Conservation (phyloP, 805 yeast genomes). For the Yueomyces sp. region DNA sequence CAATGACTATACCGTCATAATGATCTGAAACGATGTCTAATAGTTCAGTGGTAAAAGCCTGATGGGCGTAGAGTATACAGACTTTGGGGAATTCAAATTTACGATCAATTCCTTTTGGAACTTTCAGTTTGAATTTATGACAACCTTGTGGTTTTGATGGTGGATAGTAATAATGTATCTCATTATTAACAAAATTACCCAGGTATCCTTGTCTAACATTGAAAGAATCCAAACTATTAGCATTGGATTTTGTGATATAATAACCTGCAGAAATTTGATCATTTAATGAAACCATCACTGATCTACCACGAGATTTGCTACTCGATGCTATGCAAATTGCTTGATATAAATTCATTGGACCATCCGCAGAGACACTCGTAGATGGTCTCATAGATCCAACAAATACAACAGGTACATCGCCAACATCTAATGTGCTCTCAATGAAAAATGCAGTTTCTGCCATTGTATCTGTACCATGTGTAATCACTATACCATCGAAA, state of each 20-base stretch:
- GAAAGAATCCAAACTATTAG: slow-evolving; percentile 58
- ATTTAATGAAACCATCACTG: slow-evolving; percentile 50
- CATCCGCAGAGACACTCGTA: slow-evolving; percentile 57
- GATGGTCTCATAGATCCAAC: slow-evolving; percentile 71
- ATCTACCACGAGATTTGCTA: slow-evolving; percentile 38
- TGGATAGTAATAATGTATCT: slow-evolving; percentile 52
- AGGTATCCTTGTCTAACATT: slow-evolving; percentile 59
- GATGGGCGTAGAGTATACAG: slow-evolving; percentile 47
- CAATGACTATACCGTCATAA: slow-evolving; percentile 45
- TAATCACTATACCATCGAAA: slow-evolving; percentile 48
- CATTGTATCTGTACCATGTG: slow-evolving; percentile 62
- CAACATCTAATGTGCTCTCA: slow-evolving; percentile 32
- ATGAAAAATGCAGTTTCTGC: slow-evolving; percentile 57
- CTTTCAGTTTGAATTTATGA: slow-evolving; percentile 28
- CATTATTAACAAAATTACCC: slow-evolving; percentile 56
- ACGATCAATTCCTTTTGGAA: slow-evolving; percentile 6
- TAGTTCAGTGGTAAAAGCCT: slow-evolving; percentile 39
- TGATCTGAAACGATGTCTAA: slow-evolving; percentile 34
- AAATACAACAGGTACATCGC: slow-evolving; percentile 46
- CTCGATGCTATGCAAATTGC: slow-evolving; percentile 52
- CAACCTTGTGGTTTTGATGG: slow-evolving; percentile 44
- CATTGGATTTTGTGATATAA: slow-evolving; percentile 57
- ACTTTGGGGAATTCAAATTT: slow-evolving; percentile 25
- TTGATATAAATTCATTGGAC: slow-evolving; percentile 60
- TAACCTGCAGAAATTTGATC: slow-evolving; percentile 60